Conservation (phyloP, 78 protist genomes). For the Speleostelium caveatum region DNA sequence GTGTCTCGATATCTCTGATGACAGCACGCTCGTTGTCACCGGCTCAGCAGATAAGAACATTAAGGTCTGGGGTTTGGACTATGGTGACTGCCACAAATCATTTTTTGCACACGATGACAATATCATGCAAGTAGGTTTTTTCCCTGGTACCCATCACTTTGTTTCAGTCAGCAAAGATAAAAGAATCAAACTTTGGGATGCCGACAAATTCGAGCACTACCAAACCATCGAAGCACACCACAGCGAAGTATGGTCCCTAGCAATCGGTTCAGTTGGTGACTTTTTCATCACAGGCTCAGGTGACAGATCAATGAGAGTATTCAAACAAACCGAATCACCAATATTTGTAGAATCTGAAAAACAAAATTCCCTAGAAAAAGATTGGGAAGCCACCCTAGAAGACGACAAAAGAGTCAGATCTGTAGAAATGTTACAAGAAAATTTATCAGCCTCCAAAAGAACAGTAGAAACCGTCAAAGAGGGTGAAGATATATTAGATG, state of each 20-base stretch:
- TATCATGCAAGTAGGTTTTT: slow-evolving; percentile 88
- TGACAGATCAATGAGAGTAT: slow-evolving; percentile 92
- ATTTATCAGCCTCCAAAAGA: slow-evolving; percentile 49
- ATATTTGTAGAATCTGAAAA: slow-evolving; percentile 66
- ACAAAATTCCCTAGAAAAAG: slow-evolving; percentile 34
- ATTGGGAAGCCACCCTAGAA: slow-evolving; percentile 59
- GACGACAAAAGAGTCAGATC: slow-evolving; percentile 56
- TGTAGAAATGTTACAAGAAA: slow-evolving; percentile 43
- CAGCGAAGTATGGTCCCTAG: slow-evolving; percentile 86
- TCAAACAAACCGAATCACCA: slow-evolving; percentile 91
- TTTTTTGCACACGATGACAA: slow-evolving; percentile 95
- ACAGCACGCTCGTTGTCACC: slow-evolving; percentile 89
- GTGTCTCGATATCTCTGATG: slow-evolving; percentile 88
- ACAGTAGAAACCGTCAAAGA: slow-evolving; percentile 76
- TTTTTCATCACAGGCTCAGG: slow-evolving; percentile 79
- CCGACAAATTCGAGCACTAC: slow-evolving; percentile 84
- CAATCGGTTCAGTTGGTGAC: slow-evolving; percentile 74
- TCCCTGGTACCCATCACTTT: slow-evolving; percentile 94
- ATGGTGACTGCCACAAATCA: slow-evolving; percentile 96
- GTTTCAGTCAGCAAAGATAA: slow-evolving; percentile 89
- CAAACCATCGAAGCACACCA: slow-evolving; percentile 87
- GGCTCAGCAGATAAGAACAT: slow-evolving; percentile 97
- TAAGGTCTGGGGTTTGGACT: slow-evolving; percentile 94
- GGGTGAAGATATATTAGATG: slow-evolving; percentile 90
- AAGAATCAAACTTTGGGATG: slow-evolving; percentile 87